Base-by-base conservation (phyloP, 495 filamentous ascomycete species). In the Chaetomium tenue region DNA sequence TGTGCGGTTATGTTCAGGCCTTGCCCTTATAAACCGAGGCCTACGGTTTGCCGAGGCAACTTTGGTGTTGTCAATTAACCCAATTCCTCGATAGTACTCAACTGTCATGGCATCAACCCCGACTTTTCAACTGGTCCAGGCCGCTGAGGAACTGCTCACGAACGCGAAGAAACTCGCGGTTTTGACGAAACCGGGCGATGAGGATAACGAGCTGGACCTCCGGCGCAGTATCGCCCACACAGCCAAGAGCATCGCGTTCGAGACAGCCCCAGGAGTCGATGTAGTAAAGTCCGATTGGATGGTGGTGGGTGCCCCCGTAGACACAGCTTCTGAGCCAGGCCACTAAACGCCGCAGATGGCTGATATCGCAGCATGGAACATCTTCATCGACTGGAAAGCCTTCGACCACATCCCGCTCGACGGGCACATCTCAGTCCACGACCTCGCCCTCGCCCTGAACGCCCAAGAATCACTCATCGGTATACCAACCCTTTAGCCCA, bases 361-460 rank as follows among this genome's bases (percentile, higher is more conserved):
- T 18, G 65, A 72, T 8, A 47, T 66, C 25, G 66, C 66, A 44
- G 64, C 61, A 3, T 72, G 66, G 66, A 68, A 72, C 52, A 51
- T 75, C 13, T 72, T 75, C 55, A 65, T 74, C 33, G 53, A 66
- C 20, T 75, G 73, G 73, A 68, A 69, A 37, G 71, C 71, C 26
- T 75, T 75, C 42, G 73, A 75, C 64, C 57, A 65, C 26, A 75
- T 75, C 60, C 71, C 73, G 16, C 55, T 70, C 23, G 33, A 59
- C 20, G 71, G 71, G 15, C 47, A 59, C 65, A 72, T 75, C 54
- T 72, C 71, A 2, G 60, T 66, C 40, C 7, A 61, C 2, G 73
- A 74, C 23, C 67, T 75, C 2, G 70, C 73, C 2, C 28, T n/a
- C 5, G 62, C 51, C 0, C 20, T 75, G 16, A 26, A 70, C n/a